phyloP scores from a whole-genome alignment of 2,329 filamentous ascomycete genomes.

The Diaporthe sp. region DNA sequence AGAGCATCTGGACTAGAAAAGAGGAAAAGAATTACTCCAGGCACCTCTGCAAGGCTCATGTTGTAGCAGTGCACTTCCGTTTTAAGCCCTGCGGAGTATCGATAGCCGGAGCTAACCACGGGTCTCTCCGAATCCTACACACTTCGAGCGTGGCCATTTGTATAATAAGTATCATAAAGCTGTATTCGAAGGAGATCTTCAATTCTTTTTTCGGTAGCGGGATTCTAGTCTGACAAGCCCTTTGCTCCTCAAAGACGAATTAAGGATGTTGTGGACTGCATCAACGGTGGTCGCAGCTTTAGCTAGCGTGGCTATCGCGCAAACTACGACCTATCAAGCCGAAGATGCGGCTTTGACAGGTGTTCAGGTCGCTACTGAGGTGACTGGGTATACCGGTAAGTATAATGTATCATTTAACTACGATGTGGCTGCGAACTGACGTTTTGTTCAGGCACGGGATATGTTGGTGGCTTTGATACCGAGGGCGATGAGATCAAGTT shows the following conservation, averaged over 20 bases:
- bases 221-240: constrained; percentile 1
- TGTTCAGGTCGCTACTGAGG: constrained; percentile 12
- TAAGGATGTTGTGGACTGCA: neutral
- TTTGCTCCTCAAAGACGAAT: neutral
- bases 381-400: constrained; percentile 1
- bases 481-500: constrained; percentile 60
- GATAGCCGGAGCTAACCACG: neutral
- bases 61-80: neutral
- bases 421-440: neutral
- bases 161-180: constrained; percentile 18
- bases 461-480: constrained; percentile 61
- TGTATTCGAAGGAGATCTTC: neutral
- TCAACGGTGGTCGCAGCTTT: constrained; percentile 22
- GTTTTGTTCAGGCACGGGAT: constrained; percentile 56
- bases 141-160: neutral
- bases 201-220: constrained; percentile 4
- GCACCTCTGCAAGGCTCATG: neutral
- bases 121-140: constrained; percentile 7
- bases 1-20: neutral
- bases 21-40: constrained; percentile 7
- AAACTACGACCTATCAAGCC: constrained; percentile 10
- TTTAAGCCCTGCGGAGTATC: constrained; percentile 15
- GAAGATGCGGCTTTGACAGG: constrained; percentile 16
- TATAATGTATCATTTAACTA: neutral
- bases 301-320: constrained; percentile 3